Conservation (phyloP, 2,329 filamentous ascomycete species). For the Phaeosphaeria sp. region DNA sequence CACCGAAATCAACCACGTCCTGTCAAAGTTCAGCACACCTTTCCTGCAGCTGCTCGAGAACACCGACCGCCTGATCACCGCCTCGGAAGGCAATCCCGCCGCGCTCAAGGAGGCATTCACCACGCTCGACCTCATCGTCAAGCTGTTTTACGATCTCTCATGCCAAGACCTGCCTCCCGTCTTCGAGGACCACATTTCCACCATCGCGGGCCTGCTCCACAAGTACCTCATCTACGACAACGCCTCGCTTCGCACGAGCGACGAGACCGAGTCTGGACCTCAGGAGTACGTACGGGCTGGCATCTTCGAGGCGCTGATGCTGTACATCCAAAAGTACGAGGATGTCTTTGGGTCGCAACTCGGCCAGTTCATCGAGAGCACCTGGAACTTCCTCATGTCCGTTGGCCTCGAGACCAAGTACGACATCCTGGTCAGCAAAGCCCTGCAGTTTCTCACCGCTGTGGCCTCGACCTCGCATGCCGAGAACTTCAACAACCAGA, state of each 20-base stretch:
- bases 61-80: constrained; percentile 73
- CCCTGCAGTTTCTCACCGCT: constrained; percentile 90
- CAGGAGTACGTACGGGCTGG: constrained; percentile 89
- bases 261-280: constrained; percentile 86
- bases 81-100: constrained; percentile 77
- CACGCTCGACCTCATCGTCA: constrained; percentile 85
- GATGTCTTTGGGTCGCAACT: constrained; percentile 87
- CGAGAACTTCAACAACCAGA: constrained; percentile 81
- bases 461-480: constrained; percentile 82
- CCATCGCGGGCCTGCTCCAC: constrained; percentile 80
- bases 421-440: constrained; percentile 92
- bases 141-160: constrained; percentile 95
- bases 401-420: constrained; percentile 90
- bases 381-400: constrained; percentile 88
- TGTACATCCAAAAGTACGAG: constrained; percentile 94
- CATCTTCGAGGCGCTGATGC: constrained; percentile 87
- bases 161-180: constrained; percentile 94
- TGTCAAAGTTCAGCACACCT: constrained; percentile 80
- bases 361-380: constrained; percentile 83
- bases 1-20: constrained; percentile 94
- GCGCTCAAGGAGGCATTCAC: constrained; percentile 80
- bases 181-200: constrained; percentile 85
- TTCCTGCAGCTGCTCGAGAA: constrained; percentile 82
- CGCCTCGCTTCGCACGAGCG: constrained; percentile 79
- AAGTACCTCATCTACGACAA: constrained; percentile 95